Evolutionary conservation across 2,329 filamentous ascomycete genomes (phyloP).

Genomic region (Ilyonectria sp.): DNA sequence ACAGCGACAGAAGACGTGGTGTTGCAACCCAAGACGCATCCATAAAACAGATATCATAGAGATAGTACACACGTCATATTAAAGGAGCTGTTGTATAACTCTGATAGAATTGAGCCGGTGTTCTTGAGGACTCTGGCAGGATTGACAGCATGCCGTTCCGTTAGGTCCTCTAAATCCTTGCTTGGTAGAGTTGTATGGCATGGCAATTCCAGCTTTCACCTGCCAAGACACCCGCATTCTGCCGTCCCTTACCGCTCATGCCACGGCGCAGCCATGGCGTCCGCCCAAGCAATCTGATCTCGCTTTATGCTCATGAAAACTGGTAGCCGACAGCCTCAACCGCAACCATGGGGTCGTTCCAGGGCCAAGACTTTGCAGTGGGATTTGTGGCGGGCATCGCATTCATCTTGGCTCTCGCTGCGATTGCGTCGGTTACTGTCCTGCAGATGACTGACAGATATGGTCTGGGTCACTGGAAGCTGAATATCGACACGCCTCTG

Average conservation of each 20-base stretch:
- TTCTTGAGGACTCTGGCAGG: too few relatives aligned
- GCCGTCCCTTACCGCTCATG: not conserved
- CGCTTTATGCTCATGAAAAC: not conserved
- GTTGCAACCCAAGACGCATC: too few relatives aligned
- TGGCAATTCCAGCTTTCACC: too few relatives aligned
- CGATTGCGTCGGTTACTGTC: conserved; percentile 32
- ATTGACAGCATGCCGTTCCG: too few relatives aligned
- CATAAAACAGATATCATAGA: too few relatives aligned
- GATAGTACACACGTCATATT: too few relatives aligned
- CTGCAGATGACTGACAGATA: conserved; percentile 57
- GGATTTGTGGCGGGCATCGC: conserved; percentile 49
- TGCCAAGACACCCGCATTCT: too few relatives aligned
- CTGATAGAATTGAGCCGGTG: too few relatives aligned
- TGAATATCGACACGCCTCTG: conserved; percentile 64
- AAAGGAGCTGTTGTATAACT: too few relatives aligned
- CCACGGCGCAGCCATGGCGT: not conserved
- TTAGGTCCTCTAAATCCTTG: too few relatives aligned
- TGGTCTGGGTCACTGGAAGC: conserved; percentile 68
- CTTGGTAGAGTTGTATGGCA: too few relatives aligned
- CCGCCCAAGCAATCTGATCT: not conserved
- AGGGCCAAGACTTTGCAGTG: conserved; percentile 44
- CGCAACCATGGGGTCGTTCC: conserved; percentile 12
- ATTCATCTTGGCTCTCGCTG: conserved; percentile 35
- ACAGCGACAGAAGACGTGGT: too few relatives aligned
- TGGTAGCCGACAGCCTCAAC: conserved; percentile 12